phyloP scores from a whole-genome alignment of 805 yeast genomes.

The Candida sphagnicola region DNA sequence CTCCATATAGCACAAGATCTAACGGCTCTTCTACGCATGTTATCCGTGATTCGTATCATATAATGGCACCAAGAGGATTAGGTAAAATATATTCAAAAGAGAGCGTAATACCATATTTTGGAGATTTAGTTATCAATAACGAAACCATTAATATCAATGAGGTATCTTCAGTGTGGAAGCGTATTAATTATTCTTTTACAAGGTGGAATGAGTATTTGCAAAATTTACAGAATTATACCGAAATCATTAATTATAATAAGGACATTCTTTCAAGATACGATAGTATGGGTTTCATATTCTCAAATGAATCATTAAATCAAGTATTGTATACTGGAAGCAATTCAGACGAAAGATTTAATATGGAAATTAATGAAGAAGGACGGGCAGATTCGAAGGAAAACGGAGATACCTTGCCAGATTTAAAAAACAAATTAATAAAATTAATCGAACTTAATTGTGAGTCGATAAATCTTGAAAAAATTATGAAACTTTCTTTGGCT shows the following conservation, averaged over 20 bases:
- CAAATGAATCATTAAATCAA: constrained; percentile 41
- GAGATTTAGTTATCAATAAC: constrained; percentile 66
- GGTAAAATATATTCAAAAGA: constrained; percentile 73
- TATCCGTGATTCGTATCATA: constrained; percentile 50
- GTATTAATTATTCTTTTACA: constrained; percentile 66
- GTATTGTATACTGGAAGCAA: constrained; percentile 39
- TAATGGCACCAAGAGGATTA: constrained; percentile 83
- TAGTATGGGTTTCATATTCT: constrained; percentile 39
- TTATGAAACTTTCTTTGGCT: constrained; percentile 61
- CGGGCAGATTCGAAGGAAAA: constrained; percentile 4
- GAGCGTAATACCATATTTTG: constrained; percentile 84
- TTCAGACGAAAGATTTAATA: constrained; percentile 16
- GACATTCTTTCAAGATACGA: constrained; percentile 38
- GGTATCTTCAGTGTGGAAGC: constrained; percentile 61
- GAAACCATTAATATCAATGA: constrained; percentile 39
- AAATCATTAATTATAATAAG: constrained; percentile 35
- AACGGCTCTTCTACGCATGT: constrained; percentile 5
- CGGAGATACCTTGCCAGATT: constrained; percentile 8
- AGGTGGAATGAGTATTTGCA: constrained; percentile 78
- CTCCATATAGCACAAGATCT: constrained; percentile 6
- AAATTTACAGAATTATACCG: constrained; percentile 42
- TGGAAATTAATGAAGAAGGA: constrained; percentile 3
- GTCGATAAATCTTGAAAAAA: constrained; percentile 45
- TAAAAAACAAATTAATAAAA: constrained; percentile 39
- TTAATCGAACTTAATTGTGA: constrained; percentile 41